A percentile compares a stretch with the other conserved stretches of the same genome.
phyloP scores from a whole-genome alignment of 1,284 basidiomycete genomes.

The Tremellales sp. region DNA sequence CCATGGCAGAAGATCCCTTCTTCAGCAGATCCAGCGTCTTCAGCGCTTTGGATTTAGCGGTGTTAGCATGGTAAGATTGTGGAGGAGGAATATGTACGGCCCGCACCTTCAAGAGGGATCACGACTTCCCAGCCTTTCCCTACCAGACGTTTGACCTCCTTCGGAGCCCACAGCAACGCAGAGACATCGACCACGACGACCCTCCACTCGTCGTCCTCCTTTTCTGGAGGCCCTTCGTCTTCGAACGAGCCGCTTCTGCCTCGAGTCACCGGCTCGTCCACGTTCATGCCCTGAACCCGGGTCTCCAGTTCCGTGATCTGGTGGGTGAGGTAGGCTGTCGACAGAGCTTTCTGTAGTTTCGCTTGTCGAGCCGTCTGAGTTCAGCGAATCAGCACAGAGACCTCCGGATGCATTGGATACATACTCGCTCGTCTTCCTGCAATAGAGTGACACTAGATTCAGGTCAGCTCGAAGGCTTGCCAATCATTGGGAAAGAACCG shows the following conservation, averaged over 20 bases:
- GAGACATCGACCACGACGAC: slow-evolving; percentile 76
- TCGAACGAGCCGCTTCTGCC: slow-evolving; percentile 4
- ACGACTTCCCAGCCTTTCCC: slow-evolving; percentile 64
- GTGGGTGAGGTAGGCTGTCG: slow-evolving; percentile 46
- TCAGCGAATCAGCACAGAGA: too few relatives aligned
- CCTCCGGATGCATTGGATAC: too few relatives aligned
- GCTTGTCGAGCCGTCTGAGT: slow-evolving; percentile 39
- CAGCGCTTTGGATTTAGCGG: slow-evolving; percentile 57
- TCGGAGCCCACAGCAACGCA: slow-evolving; percentile 76
- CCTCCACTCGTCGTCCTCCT: slow-evolving; percentile 53
- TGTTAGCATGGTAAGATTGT: neutral
- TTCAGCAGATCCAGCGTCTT: slow-evolving; percentile 92
- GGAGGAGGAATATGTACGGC: neutral
- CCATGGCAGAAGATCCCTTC: slow-evolving; percentile 73
- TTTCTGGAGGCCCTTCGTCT: slow-evolving; percentile 11
- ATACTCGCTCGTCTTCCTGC: too few relatives aligned
- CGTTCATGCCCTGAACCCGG: slow-evolving; percentile 25
- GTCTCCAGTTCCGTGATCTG: slow-evolving; percentile 47
- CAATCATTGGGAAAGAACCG: too few relatives aligned
- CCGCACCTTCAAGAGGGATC: slow-evolving; percentile 78
- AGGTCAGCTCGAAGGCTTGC: too few relatives aligned
- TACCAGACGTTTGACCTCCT: slow-evolving; percentile 73
- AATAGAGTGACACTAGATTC: too few relatives aligned
- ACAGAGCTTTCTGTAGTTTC: slow-evolving; percentile 43
- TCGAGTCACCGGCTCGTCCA: slow-evolving; percentile 10